Base-by-base conservation (phyloP, 2,329 filamentous ascomycete genomes). In the Fusarium buharicum region DNA sequence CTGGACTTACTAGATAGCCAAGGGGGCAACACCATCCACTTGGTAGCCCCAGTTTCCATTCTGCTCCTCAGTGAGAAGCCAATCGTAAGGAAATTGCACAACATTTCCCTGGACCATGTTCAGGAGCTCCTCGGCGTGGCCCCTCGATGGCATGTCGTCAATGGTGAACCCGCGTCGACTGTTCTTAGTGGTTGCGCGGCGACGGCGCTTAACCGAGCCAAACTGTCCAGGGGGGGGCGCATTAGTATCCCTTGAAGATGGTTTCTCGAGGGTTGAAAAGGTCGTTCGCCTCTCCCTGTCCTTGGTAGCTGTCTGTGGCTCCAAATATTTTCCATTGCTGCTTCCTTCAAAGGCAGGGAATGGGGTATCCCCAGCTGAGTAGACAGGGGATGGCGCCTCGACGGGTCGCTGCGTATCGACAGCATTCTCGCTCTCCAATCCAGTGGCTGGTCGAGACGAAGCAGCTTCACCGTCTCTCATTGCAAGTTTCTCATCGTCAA, bases 21-120 rank as follows among this genome's bases (percentile, higher is more conserved):
- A 82, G 53, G 95, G 95, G 70, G 95, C 96, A 74, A 99, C 89
- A 76, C 96, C 90, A 76, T 99, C 95, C 52, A 98, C 92, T 73
- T 94, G 92, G 78, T 97, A 98, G 62, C 97, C 85, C 95, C 95
- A 99, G 73, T 97, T 96, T 53, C 93, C 92, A 66, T 92, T 93
- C 72, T 89, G 87, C 80, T 98, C 95, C 78, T 98, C 95, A 52
- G 89, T 90, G 69, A 90, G 86, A 50, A 97, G 85, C 93, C 96
- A 99, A 71, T 99, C 92, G 76, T 98, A 97, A 6, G 95, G 95
- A 81, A 96, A 99, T 63, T 92, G 81, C 22, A 99, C 93, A 48
- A 99, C 76, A 73, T 93, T 88, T 2, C 95, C 95, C 75, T 98
- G 94, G 22, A 95, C 85, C 79, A 95, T 79, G 62, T 86, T 85